Percentiles rank a stretch among this genome's conserved stretches.
These are phyloP conservation scores for Sugiyamaella americana DNA, from an alignment of 805 yeast genomes.

Conservation along the genomic window DNA sequence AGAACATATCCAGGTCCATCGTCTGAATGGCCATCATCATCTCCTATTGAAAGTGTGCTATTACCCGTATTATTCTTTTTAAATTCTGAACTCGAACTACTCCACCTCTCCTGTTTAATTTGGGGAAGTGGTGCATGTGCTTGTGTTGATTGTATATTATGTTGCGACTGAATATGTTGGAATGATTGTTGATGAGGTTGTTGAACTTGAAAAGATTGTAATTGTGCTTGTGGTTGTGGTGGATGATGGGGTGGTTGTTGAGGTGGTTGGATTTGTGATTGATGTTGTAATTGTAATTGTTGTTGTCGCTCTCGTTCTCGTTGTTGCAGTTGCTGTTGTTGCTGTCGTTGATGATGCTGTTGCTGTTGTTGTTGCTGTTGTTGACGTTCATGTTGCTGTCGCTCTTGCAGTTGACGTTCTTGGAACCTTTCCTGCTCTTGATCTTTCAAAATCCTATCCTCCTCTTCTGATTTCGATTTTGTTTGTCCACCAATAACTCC, in stretches of 20 bases:
- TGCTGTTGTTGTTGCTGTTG: slow-evolving; percentile 3
- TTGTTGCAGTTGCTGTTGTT: slow-evolving; percentile 3
- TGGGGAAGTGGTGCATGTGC: background rate
- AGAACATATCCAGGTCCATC: slow-evolving; percentile 6
- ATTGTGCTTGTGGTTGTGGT: background rate
- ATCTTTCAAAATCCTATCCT: background rate
- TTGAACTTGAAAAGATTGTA: background rate
- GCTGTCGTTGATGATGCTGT: no score
- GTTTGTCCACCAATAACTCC: background rate
- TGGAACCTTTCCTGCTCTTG: slow-evolving; percentile 3
- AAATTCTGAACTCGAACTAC: background rate
- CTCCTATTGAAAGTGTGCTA: slow-evolving; percentile 4
- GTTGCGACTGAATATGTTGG: no score
- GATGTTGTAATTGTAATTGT: no score
- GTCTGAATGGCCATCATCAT: slow-evolving; percentile 7
- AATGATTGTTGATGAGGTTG: background rate
- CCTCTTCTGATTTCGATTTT: slow-evolving; percentile 1
- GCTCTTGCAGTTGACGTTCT: background rate
- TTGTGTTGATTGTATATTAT: no score
- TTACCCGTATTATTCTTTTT: background rate
- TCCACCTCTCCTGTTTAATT: slow-evolving; percentile 2
- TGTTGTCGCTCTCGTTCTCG: slow-evolving; percentile 1
- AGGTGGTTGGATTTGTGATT: no score
- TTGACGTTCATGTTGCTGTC: slow-evolving; percentile 1
- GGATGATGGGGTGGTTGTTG: no score